These are phyloP conservation scores for Cladochytrium tenue DNA, from an alignment of 371 early-diverging fungal species.

Conservation along the genomic window DNA sequence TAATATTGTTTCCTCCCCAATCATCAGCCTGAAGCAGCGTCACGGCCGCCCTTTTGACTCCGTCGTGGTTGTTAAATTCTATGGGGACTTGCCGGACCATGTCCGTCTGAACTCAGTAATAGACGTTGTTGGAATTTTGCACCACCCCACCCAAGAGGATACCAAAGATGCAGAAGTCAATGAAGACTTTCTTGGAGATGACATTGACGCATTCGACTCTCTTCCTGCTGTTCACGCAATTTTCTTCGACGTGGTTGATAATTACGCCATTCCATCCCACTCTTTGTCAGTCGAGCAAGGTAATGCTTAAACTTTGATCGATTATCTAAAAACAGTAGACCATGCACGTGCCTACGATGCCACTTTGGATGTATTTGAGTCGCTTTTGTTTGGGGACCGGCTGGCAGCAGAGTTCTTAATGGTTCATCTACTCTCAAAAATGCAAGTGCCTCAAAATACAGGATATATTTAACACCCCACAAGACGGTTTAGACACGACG, in stretches of 20 bases:
- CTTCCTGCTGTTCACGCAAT: not conserved
- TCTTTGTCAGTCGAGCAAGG: not conserved
- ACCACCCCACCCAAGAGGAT: too few species aligned
- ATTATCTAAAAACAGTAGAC: not conserved
- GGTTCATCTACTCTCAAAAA: slow-evolving; percentile 28
- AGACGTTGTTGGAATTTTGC: too few species aligned
- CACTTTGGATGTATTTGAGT: not conserved
- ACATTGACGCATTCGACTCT: not conserved
- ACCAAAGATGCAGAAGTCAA: too few species aligned
- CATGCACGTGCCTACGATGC: not conserved
- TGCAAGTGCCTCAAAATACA: slow-evolving; percentile 13
- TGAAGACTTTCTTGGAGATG: not conserved
- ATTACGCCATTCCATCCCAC: not conserved
- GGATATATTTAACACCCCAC: not conserved
- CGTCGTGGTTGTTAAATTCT: too few species aligned
- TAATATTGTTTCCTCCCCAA: too few species aligned
- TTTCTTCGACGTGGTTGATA: not conserved
- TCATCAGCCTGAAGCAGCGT: too few species aligned
- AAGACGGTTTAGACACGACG: slow-evolving; percentile 22
- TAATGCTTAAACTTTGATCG: not conserved
- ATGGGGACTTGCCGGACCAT: too few species aligned
- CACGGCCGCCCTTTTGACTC: too few species aligned
- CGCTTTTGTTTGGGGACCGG: slow-evolving; percentile 22
- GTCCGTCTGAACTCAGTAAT: too few species aligned
- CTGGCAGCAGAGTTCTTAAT: slow-evolving; percentile 39